Conservation (phyloP, 306 rosid genomes). For the Pterocarpus macrocarpus region DNA sequence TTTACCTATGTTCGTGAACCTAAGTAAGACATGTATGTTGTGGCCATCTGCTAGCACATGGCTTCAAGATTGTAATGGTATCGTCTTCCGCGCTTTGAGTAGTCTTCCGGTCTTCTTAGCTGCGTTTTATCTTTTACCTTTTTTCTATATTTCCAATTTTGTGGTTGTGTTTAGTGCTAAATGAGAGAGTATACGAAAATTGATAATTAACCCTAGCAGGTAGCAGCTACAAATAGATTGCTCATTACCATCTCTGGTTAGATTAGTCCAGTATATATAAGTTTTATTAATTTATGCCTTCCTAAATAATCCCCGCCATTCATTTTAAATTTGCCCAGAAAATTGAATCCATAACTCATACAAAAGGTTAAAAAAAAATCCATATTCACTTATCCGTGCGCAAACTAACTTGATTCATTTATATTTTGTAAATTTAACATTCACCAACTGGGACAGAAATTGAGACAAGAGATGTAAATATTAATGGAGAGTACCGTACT, state of each 20-base stretch:
- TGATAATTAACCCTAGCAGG: neutral
- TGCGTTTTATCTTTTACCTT: neutral
- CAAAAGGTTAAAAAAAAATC: neutral
- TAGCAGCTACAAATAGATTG: neutral
- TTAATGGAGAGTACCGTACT: too few species aligned
- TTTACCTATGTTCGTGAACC: neutral
- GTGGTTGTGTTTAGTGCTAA: neutral
- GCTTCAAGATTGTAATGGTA: neutral
- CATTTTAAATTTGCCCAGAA: neutral
- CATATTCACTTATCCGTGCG: too few species aligned
- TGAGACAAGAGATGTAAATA: too few species aligned
- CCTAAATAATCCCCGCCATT: neutral
- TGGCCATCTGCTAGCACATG: slow-evolving; percentile 11
- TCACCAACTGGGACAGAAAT: too few species aligned
- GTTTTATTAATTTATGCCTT: neutral
- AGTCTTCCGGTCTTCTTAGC: neutral
- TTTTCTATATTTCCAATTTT: slow-evolving; percentile 2
- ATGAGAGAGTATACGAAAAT: neutral
- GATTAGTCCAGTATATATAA: neutral
- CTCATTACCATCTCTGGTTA: neutral
- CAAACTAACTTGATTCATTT: too few species aligned
- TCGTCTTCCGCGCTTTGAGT: neutral
- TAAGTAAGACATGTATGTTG: neutral
- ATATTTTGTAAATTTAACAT: too few species aligned
- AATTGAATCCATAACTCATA: too few species aligned